Base-by-base conservation (phyloP, 2,329 filamentous ascomycete species). In the Fusarium sp. region DNA sequence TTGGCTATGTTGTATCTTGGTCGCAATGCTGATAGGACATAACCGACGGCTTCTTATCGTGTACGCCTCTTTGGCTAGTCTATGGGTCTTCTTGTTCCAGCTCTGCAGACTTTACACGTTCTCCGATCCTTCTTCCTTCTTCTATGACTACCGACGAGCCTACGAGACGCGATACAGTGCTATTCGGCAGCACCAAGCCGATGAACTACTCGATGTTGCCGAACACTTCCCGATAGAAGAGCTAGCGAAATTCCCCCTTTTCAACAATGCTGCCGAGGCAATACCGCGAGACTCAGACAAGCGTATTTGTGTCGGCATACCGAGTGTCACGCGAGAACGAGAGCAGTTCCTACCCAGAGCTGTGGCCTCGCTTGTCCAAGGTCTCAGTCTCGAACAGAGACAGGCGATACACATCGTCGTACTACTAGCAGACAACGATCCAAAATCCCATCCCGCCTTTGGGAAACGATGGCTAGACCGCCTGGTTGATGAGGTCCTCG, bases 281-380 rank as follows among this genome's bases (percentile, higher is more conserved):
- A 50, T 28, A 35, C 28, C n/a, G 5, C 18, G 22, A 28, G 3
- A 1, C 13, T 8, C 9, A 17, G n/a, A 44, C 4, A 50, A 54
- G 12, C 48, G 58, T 5, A 53, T 65, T 4, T 81, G 79, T 35
- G 53, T 81, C 26, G 80, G 79, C 14, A 77, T 81, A 26, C 80
- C 80, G 6, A 80, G 75, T 22, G 66, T 81, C 12, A 72, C 70
- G 14, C 66, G 80, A 30, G 75, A 77, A 22, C 64, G 68, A 9
- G 70, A 77, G n/a, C 72, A 79, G 30, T 81, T 79, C 50, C 61
- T 80, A 5, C 68, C 70, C 0, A 66, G 68, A 22, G 76, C 79
- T 0, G 44, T 80, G n/a, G 79, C 77, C 1, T 81, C 81, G 2
- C 66, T 82, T 3, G 70, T 79, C 13, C 77, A 81, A 45, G 76